These are phyloP conservation scores for Penicillium coprophilum DNA, from an alignment of 495 filamentous ascomycete species.

Conservation along the genomic window DNA sequence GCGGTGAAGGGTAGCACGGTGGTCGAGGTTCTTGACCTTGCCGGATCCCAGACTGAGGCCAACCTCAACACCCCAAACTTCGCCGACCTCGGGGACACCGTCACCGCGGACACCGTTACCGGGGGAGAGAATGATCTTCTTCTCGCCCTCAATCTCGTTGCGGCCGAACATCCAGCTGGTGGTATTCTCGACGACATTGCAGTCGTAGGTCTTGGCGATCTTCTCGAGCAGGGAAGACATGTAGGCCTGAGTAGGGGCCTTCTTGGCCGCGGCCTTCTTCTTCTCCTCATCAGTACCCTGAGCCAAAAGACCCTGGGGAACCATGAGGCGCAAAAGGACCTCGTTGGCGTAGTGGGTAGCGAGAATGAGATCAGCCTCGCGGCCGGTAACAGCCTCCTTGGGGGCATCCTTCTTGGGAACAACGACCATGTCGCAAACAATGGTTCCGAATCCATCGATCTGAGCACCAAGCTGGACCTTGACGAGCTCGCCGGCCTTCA, in stretches of 20 bases:
- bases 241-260: constrained; percentile 74
- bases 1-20: constrained; percentile 87
- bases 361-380: constrained; percentile 80
- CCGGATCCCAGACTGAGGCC: constrained; percentile 87
- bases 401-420: constrained; percentile 58
- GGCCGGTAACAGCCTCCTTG: constrained; percentile 62
- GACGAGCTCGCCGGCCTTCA: constrained; percentile 81
- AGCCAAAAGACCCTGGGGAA: constrained; percentile 81
- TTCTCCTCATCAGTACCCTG: constrained; percentile 90
- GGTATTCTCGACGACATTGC: constrained; percentile 93
- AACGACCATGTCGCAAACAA: constrained; percentile 90
- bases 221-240: constrained; percentile 88
- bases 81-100: constrained; percentile 83
- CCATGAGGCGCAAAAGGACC: constrained; percentile 83
- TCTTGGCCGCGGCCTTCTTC: constrained; percentile 80
- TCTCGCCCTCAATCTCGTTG: constrained; percentile 96
- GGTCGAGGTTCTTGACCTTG: constrained; percentile 87
- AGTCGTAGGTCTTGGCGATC: constrained; percentile 85
- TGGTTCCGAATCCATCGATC: constrained; percentile 95
- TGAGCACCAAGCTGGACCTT: constrained; percentile 98
- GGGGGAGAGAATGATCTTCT: constrained; percentile 94
- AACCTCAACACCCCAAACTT: constrained; percentile 97
- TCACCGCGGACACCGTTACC: constrained; percentile 86
- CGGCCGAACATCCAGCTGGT: constrained; percentile 93
- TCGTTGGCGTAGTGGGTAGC: constrained; percentile 96